phyloP scores from a whole-genome alignment of 345 rosid genomes.

The Eutrema heterophyllum region DNA sequence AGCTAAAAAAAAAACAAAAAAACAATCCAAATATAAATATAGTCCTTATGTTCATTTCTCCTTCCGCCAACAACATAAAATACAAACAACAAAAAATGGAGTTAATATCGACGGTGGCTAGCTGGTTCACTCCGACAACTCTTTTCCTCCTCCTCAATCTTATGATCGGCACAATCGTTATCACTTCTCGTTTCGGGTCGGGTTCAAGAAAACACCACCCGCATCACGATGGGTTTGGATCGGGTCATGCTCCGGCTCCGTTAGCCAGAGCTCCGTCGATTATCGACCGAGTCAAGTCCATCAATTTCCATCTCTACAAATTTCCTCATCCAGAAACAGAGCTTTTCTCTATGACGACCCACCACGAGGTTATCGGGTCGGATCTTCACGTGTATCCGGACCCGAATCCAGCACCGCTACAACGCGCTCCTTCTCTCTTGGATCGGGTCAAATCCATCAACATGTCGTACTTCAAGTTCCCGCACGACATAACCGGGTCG shows the following conservation, averaged over 20 bases:
- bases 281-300: slow-evolving; percentile 46
- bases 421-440: slow-evolving; percentile 53
- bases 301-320: slow-evolving; percentile 37
- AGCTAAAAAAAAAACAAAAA: background rate
- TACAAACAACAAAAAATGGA: slow-evolving; percentile 11
- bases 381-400: slow-evolving; percentile 28
- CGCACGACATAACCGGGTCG: slow-evolving; percentile 21
- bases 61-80: slow-evolving; percentile 24
- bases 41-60: background rate
- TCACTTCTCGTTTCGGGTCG: slow-evolving; percentile 40
- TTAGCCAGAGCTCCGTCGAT: slow-evolving; percentile 47
- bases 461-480: slow-evolving; percentile 24
- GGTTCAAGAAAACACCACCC: slow-evolving; percentile 16
- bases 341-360: background rate
- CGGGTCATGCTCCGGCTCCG: slow-evolving; percentile 18
- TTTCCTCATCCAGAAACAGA: slow-evolving; percentile 21
- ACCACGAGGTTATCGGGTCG: slow-evolving; percentile 24
- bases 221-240: slow-evolving; percentile 22
- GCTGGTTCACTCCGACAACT: slow-evolving; percentile 50
- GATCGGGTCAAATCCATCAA: slow-evolving; percentile 64
- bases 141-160: slow-evolving; percentile 65
- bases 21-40: slow-evolving; percentile 18
- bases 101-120: slow-evolving; percentile 22
- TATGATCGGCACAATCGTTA: slow-evolving; percentile 50
- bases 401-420: slow-evolving; percentile 26